Evolutionary conservation across 352 stramenopile species (phyloP).

Genomic region (Phytopythium ostracodes): DNA sequence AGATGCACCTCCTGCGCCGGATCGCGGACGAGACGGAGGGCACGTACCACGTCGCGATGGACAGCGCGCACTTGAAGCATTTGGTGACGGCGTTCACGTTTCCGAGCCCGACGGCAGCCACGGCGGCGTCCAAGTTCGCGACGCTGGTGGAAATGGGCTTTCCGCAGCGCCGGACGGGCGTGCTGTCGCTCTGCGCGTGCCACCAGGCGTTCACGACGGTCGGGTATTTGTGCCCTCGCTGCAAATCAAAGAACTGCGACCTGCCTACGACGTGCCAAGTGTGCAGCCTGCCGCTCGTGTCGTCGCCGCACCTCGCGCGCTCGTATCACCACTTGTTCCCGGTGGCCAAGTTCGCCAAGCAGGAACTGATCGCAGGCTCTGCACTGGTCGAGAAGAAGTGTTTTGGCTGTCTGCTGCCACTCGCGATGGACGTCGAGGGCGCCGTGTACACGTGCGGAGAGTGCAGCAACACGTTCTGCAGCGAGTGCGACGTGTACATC

Average conservation of each 20-base stretch:
- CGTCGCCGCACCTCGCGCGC: constrained; percentile 95
- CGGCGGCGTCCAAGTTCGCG: constrained; percentile 58
- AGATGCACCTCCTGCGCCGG: constrained; percentile 89
- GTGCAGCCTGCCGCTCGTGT: constrained; percentile 95
- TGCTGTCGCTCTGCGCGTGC: constrained; percentile 80
- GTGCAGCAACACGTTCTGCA: constrained; percentile 93
- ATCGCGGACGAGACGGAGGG: constrained; percentile 92
- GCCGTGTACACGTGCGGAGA: constrained; percentile 81
- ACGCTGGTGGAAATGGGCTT: constrained; percentile 87
- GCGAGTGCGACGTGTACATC: constrained; percentile 97
- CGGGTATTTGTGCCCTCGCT: constrained; percentile 93
- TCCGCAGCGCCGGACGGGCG: constrained; percentile 65
- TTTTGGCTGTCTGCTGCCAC: constrained; percentile 73
- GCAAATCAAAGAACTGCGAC: constrained; percentile 93
- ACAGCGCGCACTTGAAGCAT: constrained; percentile 90
- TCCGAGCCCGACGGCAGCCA: constrained; percentile 87
- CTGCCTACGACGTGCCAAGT: constrained; percentile 95
- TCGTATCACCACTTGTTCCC: constrained; percentile 99
- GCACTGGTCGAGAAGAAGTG: constrained; percentile 48
- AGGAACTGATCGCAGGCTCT: constrained; percentile 21
- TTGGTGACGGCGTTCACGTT: constrained; percentile 93
- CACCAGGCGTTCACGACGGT: constrained; percentile 87
- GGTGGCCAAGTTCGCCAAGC: constrained; percentile 91
- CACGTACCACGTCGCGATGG: constrained; percentile 92
- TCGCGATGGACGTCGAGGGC: constrained; percentile 40